These are phyloP conservation scores for Penicillium goetzii DNA, from an alignment of 495 filamentous ascomycete genomes.

Conservation along the genomic window DNA sequence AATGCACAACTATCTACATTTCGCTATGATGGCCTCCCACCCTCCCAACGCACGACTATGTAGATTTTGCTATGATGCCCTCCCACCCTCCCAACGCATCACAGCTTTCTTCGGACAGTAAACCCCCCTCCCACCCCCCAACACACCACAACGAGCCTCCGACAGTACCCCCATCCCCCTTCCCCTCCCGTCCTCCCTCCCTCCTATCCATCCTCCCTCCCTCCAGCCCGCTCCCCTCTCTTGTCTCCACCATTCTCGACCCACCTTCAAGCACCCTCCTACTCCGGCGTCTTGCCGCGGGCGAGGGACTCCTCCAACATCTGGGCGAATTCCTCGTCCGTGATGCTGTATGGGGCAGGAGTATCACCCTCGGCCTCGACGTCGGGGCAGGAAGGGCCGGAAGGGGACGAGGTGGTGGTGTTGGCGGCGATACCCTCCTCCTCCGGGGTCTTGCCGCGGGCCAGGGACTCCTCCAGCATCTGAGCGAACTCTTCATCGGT, in stretches of 20 bases:
- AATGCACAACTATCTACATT: not conserved
- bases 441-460: not conserved
- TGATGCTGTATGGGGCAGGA: not conserved
- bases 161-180: not conserved
- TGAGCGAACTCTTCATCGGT: not conserved
- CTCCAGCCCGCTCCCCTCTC: not conserved
- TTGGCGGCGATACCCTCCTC: not conserved
- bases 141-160: not conserved
- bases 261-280: not conserved
- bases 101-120: too few relatives aligned
- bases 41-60: too few relatives aligned
- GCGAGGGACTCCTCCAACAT: conserved; percentile 6
- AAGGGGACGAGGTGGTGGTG: not conserved
- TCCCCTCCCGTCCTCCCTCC: not conserved
- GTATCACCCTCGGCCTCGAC: not conserved
- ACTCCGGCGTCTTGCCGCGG: not conserved
- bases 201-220: not conserved
- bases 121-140: not conserved
- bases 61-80: not conserved
- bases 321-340: not conserved
- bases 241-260: not conserved
- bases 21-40: not conserved
- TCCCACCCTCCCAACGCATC: too few relatives aligned
- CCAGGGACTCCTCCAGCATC: not conserved
- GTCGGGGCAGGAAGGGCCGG: not conserved